These are phyloP conservation scores for Ramaria rubella DNA, from an alignment of 768 basidiomycete species.

Conservation along the genomic window DNA sequence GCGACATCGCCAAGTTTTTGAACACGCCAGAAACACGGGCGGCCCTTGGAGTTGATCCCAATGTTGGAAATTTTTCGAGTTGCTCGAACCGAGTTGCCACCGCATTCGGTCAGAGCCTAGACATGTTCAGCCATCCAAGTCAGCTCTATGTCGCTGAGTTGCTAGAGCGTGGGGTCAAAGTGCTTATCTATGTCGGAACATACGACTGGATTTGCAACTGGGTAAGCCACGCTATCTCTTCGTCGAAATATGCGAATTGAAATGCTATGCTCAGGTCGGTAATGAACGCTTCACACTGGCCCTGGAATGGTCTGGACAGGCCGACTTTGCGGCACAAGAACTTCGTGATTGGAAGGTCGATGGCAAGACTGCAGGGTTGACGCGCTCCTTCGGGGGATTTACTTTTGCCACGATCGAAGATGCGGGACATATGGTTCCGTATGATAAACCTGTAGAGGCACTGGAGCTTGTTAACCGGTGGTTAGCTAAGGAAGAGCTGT, in stretches of 20 bases:
- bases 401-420: slow-evolving; percentile 61
- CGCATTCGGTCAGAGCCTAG: slow-evolving; percentile 50
- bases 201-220: neutral
- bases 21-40: slow-evolving; percentile 38
- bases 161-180: slow-evolving; percentile 69
- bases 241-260: too few relatives aligned
- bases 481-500: slow-evolving; percentile 28
- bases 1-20: slow-evolving; percentile 43
- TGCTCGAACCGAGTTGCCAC: slow-evolving; percentile 56
- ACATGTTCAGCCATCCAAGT: slow-evolving; percentile 43
- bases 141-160: slow-evolving; percentile 63
- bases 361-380: slow-evolving; percentile 44
- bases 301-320: too few relatives aligned
- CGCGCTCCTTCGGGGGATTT: slow-evolving; percentile 47
- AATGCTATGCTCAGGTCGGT: too few relatives aligned
- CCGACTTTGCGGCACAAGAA: too few relatives aligned
- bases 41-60: slow-evolving; percentile 41
- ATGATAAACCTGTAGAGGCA: slow-evolving; percentile 60
- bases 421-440: slow-evolving; percentile 68
- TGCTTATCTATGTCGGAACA: slow-evolving; percentile 64
- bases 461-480: slow-evolving; percentile 58
- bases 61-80: slow-evolving; percentile 44
- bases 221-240: neutral
- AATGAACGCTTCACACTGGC: too few relatives aligned
- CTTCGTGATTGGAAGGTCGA: slow-evolving; percentile 52